These are phyloP conservation scores for Endothia cerciana DNA, from an alignment of 2,329 filamentous ascomycete genomes.

Conservation along the genomic window DNA sequence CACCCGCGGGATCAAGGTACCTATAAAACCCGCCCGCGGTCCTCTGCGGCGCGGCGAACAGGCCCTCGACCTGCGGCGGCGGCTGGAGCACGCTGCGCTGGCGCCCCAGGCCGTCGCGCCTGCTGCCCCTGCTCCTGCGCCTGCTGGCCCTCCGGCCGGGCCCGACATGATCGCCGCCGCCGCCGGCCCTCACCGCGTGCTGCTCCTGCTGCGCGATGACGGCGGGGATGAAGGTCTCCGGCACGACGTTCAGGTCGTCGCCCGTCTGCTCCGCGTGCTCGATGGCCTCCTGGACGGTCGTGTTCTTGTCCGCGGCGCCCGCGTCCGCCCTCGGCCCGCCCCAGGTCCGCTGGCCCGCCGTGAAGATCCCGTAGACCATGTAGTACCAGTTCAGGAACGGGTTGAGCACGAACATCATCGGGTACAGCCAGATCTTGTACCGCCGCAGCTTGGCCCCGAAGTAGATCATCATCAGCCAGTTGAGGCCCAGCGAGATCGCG, in stretches of 20 bases:
- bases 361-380: slow-evolving; percentile 97
- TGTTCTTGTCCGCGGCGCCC: slow-evolving; percentile 74
- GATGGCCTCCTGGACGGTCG: slow-evolving; percentile 80
- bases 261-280: slow-evolving; percentile 77
- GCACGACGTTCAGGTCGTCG: slow-evolving; percentile 87
- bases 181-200: slow-evolving; percentile 33
- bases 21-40: slow-evolving; percentile 71
- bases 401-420: slow-evolving; percentile 92
- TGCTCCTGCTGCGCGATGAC: slow-evolving; percentile 51
- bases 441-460: slow-evolving; percentile 85
- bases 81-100: slow-evolving; percentile 69
- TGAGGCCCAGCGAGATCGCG: slow-evolving; percentile 86
- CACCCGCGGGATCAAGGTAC: slow-evolving; percentile 57
- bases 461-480: slow-evolving; percentile 95
- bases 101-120: slow-evolving; percentile 47
- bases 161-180: slow-evolving; percentile 28
- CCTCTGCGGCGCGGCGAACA: slow-evolving; percentile 73
- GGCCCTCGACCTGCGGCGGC: slow-evolving; percentile 74
- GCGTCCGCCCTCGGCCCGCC: slow-evolving; percentile 91
- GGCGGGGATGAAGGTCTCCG: slow-evolving; percentile 77
- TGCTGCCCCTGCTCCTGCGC: slow-evolving; percentile 24
- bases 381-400: slow-evolving; percentile 99
- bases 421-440: slow-evolving; percentile 94
- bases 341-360: slow-evolving; percentile 92
- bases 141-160: slow-evolving; percentile 17